Percentiles rank a stretch among this genome's conserved stretches.
These are phyloP conservation scores for Lupinus albus DNA, from an alignment of 306 rosid genomes.

Conservation along the genomic window DNA sequence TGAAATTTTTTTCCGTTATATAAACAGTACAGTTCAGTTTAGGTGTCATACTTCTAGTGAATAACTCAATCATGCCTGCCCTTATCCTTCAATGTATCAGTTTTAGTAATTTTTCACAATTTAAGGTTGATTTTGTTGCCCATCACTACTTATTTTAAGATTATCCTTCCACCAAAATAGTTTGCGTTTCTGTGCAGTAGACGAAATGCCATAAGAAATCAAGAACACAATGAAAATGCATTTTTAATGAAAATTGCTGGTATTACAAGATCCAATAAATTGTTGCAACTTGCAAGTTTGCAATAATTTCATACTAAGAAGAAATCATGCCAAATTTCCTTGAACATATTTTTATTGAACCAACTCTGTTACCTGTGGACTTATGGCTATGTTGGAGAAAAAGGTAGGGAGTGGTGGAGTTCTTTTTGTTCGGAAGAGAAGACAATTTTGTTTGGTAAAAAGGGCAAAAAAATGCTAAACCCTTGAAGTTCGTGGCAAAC, in stretches of 20 bases:
- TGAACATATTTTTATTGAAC: neutral
- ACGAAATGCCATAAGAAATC: neutral
- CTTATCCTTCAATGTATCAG: neutral
- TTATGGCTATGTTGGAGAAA: slow-evolving; percentile 3
- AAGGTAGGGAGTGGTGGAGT: neutral
- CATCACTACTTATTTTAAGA: neutral
- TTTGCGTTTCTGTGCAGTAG: neutral
- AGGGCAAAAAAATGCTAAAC: slow-evolving; percentile 2
- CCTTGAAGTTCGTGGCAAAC: neutral
- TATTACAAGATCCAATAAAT: neutral
- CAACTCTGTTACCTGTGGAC: neutral
- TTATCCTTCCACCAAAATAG: neutral
- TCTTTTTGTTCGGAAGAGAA: slow-evolving; percentile 1
- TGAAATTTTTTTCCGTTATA: neutral
- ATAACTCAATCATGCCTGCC: slow-evolving; percentile 7
- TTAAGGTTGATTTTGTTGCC: neutral
- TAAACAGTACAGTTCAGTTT: neutral
- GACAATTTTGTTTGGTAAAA: neutral
- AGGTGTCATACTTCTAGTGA: neutral
- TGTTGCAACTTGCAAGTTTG: neutral
- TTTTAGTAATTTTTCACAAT: neutral
- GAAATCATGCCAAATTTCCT: neutral
- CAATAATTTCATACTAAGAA: neutral
- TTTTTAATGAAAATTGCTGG: neutral
- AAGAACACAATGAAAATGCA: neutral